A percentile compares a stretch with the other conserved stretches of the same genome.
Evolutionary conservation across 768 basidiomycete species (phyloP).

Genomic region (Amanita pseudoporphyria): DNA sequence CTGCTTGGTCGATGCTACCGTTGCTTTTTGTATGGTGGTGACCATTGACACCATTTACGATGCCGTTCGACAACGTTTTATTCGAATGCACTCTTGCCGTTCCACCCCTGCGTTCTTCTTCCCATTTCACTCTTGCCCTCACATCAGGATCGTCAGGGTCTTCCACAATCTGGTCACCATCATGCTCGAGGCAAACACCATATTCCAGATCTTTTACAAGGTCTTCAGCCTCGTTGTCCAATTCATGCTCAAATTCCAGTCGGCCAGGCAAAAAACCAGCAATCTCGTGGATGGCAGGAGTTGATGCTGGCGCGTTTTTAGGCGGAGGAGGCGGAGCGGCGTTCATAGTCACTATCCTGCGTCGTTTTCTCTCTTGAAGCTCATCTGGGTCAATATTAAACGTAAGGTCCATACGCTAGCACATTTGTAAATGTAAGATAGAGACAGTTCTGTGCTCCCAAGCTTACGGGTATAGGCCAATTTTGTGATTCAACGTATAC

Average conservation of each 20-base stretch:
- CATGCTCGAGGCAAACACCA: slow-evolving; percentile 77
- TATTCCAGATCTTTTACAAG: slow-evolving; percentile 95
- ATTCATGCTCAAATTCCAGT: slow-evolving; percentile 96
- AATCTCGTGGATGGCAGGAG: slow-evolving; percentile 88
- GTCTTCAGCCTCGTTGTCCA: slow-evolving; percentile 96
- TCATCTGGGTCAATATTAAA: slow-evolving; percentile 72
- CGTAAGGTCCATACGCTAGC: slow-evolving; percentile 41
- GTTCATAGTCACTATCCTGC: slow-evolving; percentile 77
- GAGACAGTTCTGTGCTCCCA: slow-evolving; percentile 1
- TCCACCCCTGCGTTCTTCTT: slow-evolving; percentile 32
- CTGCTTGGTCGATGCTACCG: slow-evolving; percentile 27
- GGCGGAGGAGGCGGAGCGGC: slow-evolving; percentile 43
- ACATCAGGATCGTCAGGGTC: slow-evolving; percentile 75
- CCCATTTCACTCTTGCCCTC: slow-evolving; percentile 42
- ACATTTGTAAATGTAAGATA: slow-evolving; percentile 10
- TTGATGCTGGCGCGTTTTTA: slow-evolving; percentile 76
- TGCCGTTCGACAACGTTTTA: slow-evolving; percentile 19
- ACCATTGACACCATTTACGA: slow-evolving; percentile 39
- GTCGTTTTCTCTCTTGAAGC: slow-evolving; percentile 84
- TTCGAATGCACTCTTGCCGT: slow-evolving; percentile 10
- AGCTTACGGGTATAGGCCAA: slow-evolving; percentile 75
- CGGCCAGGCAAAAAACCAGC: slow-evolving; percentile 90
- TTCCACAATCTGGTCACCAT: slow-evolving; percentile 72
- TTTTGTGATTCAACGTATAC: slow-evolving; percentile 71
- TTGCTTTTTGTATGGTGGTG: slow-evolving; percentile 24